Evolutionary conservation across 1,284 basidiomycete genomes (phyloP).

Genomic region (Filobasidium uniguttulatum): DNA sequence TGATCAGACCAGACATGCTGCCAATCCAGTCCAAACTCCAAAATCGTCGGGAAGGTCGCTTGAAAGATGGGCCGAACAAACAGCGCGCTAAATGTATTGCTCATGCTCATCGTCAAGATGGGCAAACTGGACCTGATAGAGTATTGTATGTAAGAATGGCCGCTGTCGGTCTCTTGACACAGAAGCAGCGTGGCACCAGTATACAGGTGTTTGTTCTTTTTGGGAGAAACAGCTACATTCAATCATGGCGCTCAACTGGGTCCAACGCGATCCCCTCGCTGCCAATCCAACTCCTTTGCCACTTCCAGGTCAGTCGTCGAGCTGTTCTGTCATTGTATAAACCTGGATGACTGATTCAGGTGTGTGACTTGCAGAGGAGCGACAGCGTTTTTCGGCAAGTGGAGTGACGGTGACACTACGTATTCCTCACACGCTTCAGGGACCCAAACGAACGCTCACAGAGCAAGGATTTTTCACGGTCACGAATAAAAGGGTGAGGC

Average conservation of each 20-base stretch:
- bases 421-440: not conserved
- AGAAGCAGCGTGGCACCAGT: too few relatives aligned
- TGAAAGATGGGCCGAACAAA: too few relatives aligned
- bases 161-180: too few relatives aligned
- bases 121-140: too few relatives aligned
- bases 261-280: not conserved
- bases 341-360: not conserved
- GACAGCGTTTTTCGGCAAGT: not conserved
- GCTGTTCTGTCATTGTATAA: not conserved
- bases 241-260: not conserved
- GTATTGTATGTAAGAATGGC: too few relatives aligned
- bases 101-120: too few relatives aligned
- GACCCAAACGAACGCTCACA: not conserved
- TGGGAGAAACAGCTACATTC: slow-evolving; percentile 25
- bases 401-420: not conserved
- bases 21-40: too few relatives aligned
- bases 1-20: too few relatives aligned
- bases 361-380: not conserved
- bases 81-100: too few relatives aligned
- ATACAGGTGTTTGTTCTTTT: too few relatives aligned
- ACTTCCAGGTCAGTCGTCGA: not conserved
- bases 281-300: not conserved
- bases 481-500: not conserved
- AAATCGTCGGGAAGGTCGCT: too few relatives aligned
- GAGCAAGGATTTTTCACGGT: not conserved